These are phyloP conservation scores for Emericellopsis terricola DNA, from an alignment of 495 filamentous ascomycete genomes.

Conservation along the genomic window DNA sequence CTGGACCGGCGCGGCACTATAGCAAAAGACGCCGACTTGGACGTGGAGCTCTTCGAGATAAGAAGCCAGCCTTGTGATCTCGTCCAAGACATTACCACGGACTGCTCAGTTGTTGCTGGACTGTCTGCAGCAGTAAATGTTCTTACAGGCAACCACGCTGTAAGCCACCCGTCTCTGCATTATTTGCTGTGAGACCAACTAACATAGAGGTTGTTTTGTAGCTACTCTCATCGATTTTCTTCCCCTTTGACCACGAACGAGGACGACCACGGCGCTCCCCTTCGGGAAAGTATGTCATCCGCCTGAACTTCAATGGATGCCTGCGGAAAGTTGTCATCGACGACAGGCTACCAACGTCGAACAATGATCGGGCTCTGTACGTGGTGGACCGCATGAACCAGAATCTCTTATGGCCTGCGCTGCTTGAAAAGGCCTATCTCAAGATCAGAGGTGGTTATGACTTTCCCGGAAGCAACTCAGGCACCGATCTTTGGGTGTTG, in stretches of 20 bases:
- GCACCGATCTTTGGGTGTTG: conserved; percentile 76
- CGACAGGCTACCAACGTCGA: conserved; percentile 69
- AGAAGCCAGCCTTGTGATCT: conserved; percentile 41
- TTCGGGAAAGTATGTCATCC: conserved; percentile 80
- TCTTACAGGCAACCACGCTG: conserved; percentile 6
- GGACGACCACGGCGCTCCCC: conserved; percentile 40
- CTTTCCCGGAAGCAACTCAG: conserved; percentile 96
- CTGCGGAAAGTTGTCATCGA: conserved; percentile 78
- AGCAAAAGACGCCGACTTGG: no score
- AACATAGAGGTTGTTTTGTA: conserved; percentile 18
- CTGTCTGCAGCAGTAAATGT: conserved; percentile 56
- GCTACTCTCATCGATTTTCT: conserved; percentile 51
- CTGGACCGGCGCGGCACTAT: conserved; percentile 4
- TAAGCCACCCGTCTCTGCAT: no score
- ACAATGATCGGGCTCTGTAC: conserved; percentile 54
- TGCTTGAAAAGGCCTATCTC: conserved; percentile 95
- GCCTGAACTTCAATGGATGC: conserved; percentile 88
- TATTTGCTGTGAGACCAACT: no score
- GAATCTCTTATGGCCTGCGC: conserved; percentile 68
- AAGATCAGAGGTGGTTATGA: conserved; percentile 94
- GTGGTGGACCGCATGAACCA: conserved; percentile 78
- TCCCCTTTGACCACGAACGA: conserved; percentile 45
- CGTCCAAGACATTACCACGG: conserved; percentile 83
- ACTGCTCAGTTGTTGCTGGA: conserved; percentile 94
- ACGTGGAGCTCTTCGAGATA: conserved; percentile 5